A percentile compares a stretch with the other conserved stretches of the same genome.
Evolutionary conservation across 1,284 basidiomycete species (phyloP).

Genomic region (Austropuccinia psidii): DNA sequence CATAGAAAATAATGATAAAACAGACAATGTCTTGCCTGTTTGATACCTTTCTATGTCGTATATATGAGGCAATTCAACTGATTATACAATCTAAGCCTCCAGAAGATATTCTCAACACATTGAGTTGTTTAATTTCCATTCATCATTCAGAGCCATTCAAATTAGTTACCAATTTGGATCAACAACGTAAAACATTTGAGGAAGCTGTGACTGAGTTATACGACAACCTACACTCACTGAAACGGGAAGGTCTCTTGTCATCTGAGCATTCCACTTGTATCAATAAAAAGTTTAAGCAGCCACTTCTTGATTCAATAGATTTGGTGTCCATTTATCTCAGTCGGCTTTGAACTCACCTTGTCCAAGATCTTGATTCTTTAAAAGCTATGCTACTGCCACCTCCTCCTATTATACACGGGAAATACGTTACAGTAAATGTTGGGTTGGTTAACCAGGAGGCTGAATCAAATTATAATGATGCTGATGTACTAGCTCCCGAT

Average conservation of each 20-base stretch:
- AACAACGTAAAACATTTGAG: slow-evolving; percentile 46
- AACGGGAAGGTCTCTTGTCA: slow-evolving; percentile 57
- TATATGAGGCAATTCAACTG: slow-evolving; percentile 76
- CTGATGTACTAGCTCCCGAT: slow-evolving; percentile 24
- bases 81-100: slow-evolving; percentile 63
- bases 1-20: slow-evolving; percentile 41
- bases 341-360: slow-evolving; percentile 12
- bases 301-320: slow-evolving; percentile 56
- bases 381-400: slow-evolving; percentile 25
- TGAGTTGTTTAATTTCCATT: slow-evolving; percentile 9
- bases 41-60: slow-evolving; percentile 71
- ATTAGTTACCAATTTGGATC: slow-evolving; percentile 55
- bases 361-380: slow-evolving; percentile 29
- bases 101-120: slow-evolving; percentile 56
- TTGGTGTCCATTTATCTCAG: slow-evolving; percentile 23
- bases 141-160: slow-evolving; percentile 54
- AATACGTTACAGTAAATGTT: no score
- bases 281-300: slow-evolving; percentile 75
- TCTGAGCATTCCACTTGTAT: slow-evolving; percentile 63
- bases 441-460: neutral
- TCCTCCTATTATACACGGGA: neutral
- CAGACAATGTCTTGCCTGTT: slow-evolving; percentile 55
- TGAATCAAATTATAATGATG: slow-evolving; percentile 6
- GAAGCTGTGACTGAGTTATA: slow-evolving; percentile 39
- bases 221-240: slow-evolving; percentile 51